Percentiles rank a stretch among this genome's conserved stretches.
Evolutionary conservation across 2,329 filamentous ascomycete genomes (phyloP).

Genomic region (Exophiala sideris): DNA sequence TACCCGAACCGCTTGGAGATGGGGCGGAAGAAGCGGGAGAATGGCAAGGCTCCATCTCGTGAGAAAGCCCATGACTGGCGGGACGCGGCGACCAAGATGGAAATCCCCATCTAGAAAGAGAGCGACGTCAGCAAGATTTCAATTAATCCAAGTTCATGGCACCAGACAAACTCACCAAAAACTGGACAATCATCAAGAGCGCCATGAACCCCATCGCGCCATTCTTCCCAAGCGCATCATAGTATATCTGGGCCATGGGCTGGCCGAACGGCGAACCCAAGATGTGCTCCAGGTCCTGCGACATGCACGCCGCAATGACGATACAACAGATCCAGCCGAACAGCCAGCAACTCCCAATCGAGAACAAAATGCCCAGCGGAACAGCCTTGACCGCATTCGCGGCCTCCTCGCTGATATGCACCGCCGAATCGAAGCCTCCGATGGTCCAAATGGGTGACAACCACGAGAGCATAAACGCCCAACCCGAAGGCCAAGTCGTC

Average conservation of each 20-base stretch:
- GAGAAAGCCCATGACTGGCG: slow-evolving; percentile 63
- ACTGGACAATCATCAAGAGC: slow-evolving; percentile 59
- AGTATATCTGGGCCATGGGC: slow-evolving; percentile 51
- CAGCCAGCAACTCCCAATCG: slow-evolving; percentile 54
- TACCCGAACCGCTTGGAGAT: slow-evolving; percentile 55
- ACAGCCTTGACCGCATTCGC: slow-evolving; percentile 59
- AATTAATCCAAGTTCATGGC: not conserved
- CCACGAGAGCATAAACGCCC: slow-evolving; percentile 60
- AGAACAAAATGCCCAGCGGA: slow-evolving; percentile 58
- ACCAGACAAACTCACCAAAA: slow-evolving; percentile 53
- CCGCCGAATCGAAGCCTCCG: slow-evolving; percentile 49
- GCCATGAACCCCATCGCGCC: slow-evolving; percentile 59
- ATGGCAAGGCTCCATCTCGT: slow-evolving; percentile 60
- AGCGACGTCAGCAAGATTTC: not conserved
- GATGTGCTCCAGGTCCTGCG: slow-evolving; percentile 49
- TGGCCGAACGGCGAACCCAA: slow-evolving; percentile 54
- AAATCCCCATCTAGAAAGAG: slow-evolving; percentile 15
- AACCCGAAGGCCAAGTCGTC: slow-evolving; percentile 56
- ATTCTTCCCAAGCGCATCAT: slow-evolving; percentile 27
- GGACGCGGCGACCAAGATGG: slow-evolving; percentile 53
- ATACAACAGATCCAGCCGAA: slow-evolving; percentile 58
- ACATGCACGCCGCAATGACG: slow-evolving; percentile 57
- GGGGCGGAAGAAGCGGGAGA: slow-evolving; percentile 55
- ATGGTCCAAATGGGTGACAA: slow-evolving; percentile 62
- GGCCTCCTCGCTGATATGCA: slow-evolving; percentile 50